A percentile compares a stretch with the other conserved stretches of the same genome.
Conservation (phyloP, 352 stramenopile genomes). For the Phytophthora colocasiae region DNA sequence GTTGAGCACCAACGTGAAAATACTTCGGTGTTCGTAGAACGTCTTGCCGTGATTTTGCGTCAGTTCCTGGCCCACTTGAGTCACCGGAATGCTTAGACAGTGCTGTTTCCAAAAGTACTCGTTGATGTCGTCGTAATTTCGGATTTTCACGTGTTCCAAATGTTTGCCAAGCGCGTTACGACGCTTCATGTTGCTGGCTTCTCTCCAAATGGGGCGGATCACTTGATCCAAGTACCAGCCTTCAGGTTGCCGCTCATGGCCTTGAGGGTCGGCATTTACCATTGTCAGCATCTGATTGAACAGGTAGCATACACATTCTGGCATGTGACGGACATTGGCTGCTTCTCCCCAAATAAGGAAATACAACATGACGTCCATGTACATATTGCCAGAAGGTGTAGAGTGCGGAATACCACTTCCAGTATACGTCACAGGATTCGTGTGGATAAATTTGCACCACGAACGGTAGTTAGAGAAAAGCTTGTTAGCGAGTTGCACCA, state of each 20-base stretch:
- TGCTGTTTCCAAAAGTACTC: constrained; percentile 84
- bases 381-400: constrained; percentile 34
- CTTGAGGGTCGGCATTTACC: constrained; percentile 59
- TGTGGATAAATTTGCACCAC: constrained; percentile 77
- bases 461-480: constrained; percentile 79
- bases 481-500: constrained; percentile 73
- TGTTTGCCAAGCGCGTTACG: constrained; percentile 64
- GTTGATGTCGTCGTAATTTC: constrained; percentile 87
- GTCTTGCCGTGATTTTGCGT: constrained; percentile 75
- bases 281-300: constrained; percentile 90
- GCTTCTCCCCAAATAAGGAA: constrained; percentile 98
- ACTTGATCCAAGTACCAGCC: constrained; percentile 72
- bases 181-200: constrained; percentile 78
- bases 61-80: constrained; percentile 55
- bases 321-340: constrained; percentile 97
- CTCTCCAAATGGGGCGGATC: constrained; percentile 72
- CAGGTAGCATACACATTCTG: constrained; percentile 97
- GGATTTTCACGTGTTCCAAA: constrained; percentile 77
- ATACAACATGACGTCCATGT: constrained; percentile 96
- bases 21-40: constrained; percentile 79
- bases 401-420: constrained; percentile 27
- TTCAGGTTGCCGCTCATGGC: constrained; percentile 45
- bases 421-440: constrained; percentile 78
- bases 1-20: constrained; percentile 77
- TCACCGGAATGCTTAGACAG: constrained; percentile 63